Conservation (phyloP, 2,329 filamentous ascomycete species). For the Daldinia eschscholtzii region DNA sequence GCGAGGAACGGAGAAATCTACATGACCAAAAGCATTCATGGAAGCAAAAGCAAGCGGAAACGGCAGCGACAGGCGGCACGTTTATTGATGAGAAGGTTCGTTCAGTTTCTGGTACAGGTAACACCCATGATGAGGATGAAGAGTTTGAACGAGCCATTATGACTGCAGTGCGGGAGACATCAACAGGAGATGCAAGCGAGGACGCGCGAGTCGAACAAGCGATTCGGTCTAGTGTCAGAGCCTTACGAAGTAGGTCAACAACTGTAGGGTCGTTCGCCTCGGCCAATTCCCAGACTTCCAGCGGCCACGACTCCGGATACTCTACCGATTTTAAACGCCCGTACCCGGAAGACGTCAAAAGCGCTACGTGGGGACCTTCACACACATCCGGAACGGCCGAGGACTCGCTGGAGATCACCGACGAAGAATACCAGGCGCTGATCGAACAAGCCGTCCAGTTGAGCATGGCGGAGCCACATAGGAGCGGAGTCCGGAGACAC, state of each 20-base stretch:
- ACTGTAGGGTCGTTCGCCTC: constrained; percentile 43
- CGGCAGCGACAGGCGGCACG: constrained; percentile 37
- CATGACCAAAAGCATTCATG: constrained; percentile 62
- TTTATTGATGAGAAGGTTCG: constrained; percentile 45
- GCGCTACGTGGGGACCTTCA: constrained; percentile 7
- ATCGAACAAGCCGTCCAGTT: constrained; percentile 68
- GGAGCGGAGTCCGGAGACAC: constrained; percentile 40
- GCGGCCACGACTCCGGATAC: constrained; percentile 38
- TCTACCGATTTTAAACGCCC: constrained; percentile 45
- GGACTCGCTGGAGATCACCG: constrained; percentile 61
- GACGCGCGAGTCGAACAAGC: constrained; percentile 79
- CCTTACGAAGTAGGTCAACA: constrained; percentile 57
- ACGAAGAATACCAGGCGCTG: constrained; percentile 69
- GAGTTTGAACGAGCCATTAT: constrained; percentile 80
- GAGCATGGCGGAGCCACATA: constrained; percentile 58
- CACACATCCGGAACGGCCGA: constrained; percentile 44
- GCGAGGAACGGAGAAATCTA: constrained; percentile 65
- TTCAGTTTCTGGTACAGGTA: constrained; percentile 33
- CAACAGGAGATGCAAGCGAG: constrained; percentile 75
- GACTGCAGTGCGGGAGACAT: constrained; percentile 76
- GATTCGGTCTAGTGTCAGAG: constrained; percentile 77
- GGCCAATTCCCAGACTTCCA: constrained; percentile 36
- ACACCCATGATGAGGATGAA: constrained; percentile 58
- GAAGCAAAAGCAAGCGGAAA: constrained; percentile 54
- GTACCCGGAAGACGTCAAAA: constrained; percentile 25